Evolutionary conservation across 805 yeast genomes (phyloP).

Genomic region (Saccharomycopsis guyanensis): DNA sequence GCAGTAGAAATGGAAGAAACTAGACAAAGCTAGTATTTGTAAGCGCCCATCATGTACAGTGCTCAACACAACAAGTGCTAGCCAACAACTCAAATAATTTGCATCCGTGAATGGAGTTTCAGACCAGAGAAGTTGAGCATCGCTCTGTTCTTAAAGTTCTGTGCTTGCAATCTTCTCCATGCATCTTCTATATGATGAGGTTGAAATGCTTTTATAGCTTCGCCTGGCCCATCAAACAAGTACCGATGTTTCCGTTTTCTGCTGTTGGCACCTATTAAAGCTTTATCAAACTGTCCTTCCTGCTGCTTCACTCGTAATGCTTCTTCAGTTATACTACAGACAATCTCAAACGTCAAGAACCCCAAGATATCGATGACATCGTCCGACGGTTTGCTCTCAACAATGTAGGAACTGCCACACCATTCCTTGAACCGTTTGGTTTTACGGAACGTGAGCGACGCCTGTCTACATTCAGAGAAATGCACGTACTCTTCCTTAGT

Average conservation of each 20-base stretch:
- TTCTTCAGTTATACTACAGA: constrained; percentile 86
- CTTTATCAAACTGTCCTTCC: constrained; percentile 43
- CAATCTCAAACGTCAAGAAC: constrained; percentile 92
- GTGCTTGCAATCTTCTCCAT: constrained; percentile 65
- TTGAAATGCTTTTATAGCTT: constrained; percentile 66
- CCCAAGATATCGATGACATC: constrained; percentile 96
- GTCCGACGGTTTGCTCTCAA: constrained; percentile 89
- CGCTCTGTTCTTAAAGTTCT: constrained; percentile 41
- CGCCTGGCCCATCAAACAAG: constrained; percentile 84
- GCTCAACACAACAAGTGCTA: background rate
- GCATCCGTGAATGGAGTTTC: constrained; percentile 16
- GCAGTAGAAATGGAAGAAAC: too few species aligned
- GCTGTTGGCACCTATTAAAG: constrained; percentile 25
- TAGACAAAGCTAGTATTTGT: too few species aligned
- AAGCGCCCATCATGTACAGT: too few species aligned
- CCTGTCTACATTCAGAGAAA: constrained; percentile 98
- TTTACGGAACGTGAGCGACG: constrained; percentile 90
- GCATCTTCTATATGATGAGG: constrained; percentile 85
- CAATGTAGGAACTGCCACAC: constrained; percentile 79
- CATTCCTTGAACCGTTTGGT: constrained; percentile 93
- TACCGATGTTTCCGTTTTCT: constrained; percentile 44
- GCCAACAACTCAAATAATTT: constrained; percentile 12
- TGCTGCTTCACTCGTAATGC: constrained; percentile 73
- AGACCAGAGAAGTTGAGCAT: constrained; percentile 60
- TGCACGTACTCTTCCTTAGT: constrained; percentile 96